These are phyloP conservation scores for Massarina eburnea DNA, from an alignment of 2,329 filamentous ascomycete genomes.

Conservation along the genomic window DNA sequence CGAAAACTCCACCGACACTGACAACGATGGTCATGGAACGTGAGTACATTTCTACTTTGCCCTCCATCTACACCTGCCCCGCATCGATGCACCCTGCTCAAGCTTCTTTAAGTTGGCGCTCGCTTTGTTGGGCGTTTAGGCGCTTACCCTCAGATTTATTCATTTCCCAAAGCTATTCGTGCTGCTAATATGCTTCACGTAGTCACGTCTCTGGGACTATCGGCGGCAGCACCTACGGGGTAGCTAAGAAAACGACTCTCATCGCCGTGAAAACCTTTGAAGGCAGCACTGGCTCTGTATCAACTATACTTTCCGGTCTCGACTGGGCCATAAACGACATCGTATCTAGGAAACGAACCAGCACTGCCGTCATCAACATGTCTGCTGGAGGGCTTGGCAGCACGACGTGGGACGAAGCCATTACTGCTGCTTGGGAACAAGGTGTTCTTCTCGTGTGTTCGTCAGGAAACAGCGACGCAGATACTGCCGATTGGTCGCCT, in stretches of 20 bases:
- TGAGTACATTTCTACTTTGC: no score
- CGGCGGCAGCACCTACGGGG: slow-evolving; percentile 32
- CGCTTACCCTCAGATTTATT: not conserved
- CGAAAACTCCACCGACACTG: slow-evolving; percentile 14
- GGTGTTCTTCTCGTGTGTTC: slow-evolving; percentile 41
- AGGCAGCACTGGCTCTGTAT: slow-evolving; percentile 15
- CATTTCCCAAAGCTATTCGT: no score
- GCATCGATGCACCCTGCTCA: no score
- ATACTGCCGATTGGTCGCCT: slow-evolving; percentile 32
- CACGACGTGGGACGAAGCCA: slow-evolving; percentile 34
- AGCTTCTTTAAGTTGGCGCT: not conserved
- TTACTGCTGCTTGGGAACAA: slow-evolving; percentile 30
- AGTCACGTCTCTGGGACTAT: slow-evolving; percentile 37
- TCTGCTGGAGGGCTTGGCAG: slow-evolving; percentile 37
- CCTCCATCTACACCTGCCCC: not conserved
- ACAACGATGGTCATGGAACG: slow-evolving; percentile 36
- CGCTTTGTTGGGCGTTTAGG: no score
- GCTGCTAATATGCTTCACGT: not conserved
- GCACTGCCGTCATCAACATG: slow-evolving; percentile 41
- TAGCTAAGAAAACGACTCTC: slow-evolving; percentile 37
- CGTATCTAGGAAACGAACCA: slow-evolving; percentile 26
- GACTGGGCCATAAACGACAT: slow-evolving; percentile 41
- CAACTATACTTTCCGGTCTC: slow-evolving; percentile 32
- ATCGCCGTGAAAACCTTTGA: slow-evolving; percentile 42
- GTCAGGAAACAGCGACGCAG: slow-evolving; percentile 37